Conservation (phyloP, 148 eudicot genomes). For the Agrostemma githago region DNA sequence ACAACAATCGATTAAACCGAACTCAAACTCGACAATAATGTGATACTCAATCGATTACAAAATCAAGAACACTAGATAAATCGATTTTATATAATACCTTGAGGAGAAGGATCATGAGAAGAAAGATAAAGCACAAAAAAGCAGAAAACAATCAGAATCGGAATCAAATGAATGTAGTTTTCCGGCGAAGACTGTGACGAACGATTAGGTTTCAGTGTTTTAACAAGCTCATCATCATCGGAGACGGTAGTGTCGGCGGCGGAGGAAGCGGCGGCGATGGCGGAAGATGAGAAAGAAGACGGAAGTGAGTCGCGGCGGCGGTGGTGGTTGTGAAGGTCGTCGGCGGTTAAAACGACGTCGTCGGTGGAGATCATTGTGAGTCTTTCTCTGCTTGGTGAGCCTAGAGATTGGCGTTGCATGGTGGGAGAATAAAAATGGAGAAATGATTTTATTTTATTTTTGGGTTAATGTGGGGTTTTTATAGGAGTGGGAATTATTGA, state of each 20-base stretch:
- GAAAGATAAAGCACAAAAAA: constrained; percentile 68
- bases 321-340: constrained; percentile 24
- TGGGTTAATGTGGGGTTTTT: not conserved
- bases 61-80: not conserved
- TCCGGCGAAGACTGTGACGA: constrained; percentile 27
- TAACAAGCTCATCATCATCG: constrained; percentile 31
- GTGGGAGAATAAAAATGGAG: not conserved
- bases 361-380: not conserved
- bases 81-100: constrained; percentile 47
- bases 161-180: constrained; percentile 59
- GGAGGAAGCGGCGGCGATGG: not conserved
- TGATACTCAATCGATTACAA: not conserved
- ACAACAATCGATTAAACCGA: not conserved
- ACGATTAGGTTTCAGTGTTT: constrained; percentile 45
- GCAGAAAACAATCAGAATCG: constrained; percentile 59
- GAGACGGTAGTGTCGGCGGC: not conserved
- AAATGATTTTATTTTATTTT: too few species aligned
- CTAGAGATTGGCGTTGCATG: constrained; percentile 65
- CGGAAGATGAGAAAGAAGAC: constrained; percentile 10
- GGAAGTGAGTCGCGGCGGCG: constrained; percentile 31
- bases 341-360: constrained; percentile 20
- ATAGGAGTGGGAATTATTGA: not conserved
- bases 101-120: constrained; percentile 69
- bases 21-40: not conserved
- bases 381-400: constrained; percentile 39